Base-by-base conservation (phyloP, 108 stramenopile species). In the Poteriospumella lacustris region DNA sequence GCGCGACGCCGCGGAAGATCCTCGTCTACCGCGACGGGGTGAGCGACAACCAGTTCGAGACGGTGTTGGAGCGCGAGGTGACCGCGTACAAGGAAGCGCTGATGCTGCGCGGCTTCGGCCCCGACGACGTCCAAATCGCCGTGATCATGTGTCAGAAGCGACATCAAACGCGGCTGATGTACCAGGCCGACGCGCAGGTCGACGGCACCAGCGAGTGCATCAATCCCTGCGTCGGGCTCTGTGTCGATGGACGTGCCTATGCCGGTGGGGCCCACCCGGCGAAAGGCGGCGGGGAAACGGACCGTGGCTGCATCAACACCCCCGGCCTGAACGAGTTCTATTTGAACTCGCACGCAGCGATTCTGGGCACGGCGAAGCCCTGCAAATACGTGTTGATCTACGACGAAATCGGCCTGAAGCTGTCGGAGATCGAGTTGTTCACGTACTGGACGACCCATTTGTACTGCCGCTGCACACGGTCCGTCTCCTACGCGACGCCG, bases 11-110 rank as follows among this genome's bases (percentile, higher is more conserved):
- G 38, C 26, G 3, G 5, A 3, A 39, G 9, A 42, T 73, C 3
- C 5, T 73, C 36, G 70, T 73, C 26, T 73, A 42, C 24, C 70
- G 70, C 36, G 70, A 73, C 36, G 70, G 70, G 26, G 70, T 73
- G 26, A 56, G 70, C 31, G 70, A 73, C 36, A 31, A 26, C 44
- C 70, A 73, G 42, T 73, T 73, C 70, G 33, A 73, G 9, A 15
- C 9, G 41, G 70, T 73, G 44, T 28, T 73, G 26, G 19, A 73
- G 3, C 9, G 36, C 9, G 70, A 73, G 70, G 5, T 73, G 12
- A 24, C 70, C 5, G 5, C 31, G 9, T 33, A 33, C 24, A 3
- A 73, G 3, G 47, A 42, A 12, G 70, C 70, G 5, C 19, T 73
- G 9, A 31, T 28, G 36, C 3, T 26, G 15, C 3, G 26, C 3